Base-by-base conservation (phyloP, 2,329 filamentous ascomycete genomes). In the Leptographium wingfieldii region DNA sequence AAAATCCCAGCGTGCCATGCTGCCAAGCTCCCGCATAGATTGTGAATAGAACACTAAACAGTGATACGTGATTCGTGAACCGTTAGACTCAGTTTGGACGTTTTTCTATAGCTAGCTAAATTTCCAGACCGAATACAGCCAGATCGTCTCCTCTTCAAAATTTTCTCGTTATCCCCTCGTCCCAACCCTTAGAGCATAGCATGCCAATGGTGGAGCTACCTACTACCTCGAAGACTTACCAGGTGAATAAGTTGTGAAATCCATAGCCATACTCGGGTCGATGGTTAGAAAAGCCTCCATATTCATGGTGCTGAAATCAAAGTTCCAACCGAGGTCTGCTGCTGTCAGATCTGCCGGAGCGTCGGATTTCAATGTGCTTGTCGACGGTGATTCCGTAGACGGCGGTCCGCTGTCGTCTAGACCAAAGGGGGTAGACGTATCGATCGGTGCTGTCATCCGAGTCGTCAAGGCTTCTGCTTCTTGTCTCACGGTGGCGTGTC, bases 301-400 rank as follows among this genome's bases (percentile, higher is more conserved):
- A 54, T 63, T 62, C 63, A 65, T 65, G 3, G 63, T 61, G 3
- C 57, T 59, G 56, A 65, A 65, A 16, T 65, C 63, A 60, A 65
- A 63, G 46, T 62, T 60, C 60, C 62, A 65, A 11, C 63, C 63
- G 2, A 65, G 57, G 14, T 65, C 63, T 5, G 63, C 63, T 3
- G 60, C 58, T 12, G 62, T 63, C 29, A 65, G 40, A n/a, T 65
- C 63, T 2, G 55, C 49, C 19, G 60, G 59, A 6, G 55, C 62
- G 2, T 61, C 62, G 4, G 55, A 35, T 38, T 33, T 56, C n/a
- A 29, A 7, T 3, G 55, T 33, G 27, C 40, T 38, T 22, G 52
- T 54, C 6, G 56, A 35, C 12, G 52, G 43, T 9, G 54, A 59
- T n/a, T 33, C 38, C 5, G 7, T 53, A 10, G 59, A 59, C 3